Base-by-base conservation (phyloP, 2,329 filamentous ascomycete species). In the Neofusicoccum sp. region DNA sequence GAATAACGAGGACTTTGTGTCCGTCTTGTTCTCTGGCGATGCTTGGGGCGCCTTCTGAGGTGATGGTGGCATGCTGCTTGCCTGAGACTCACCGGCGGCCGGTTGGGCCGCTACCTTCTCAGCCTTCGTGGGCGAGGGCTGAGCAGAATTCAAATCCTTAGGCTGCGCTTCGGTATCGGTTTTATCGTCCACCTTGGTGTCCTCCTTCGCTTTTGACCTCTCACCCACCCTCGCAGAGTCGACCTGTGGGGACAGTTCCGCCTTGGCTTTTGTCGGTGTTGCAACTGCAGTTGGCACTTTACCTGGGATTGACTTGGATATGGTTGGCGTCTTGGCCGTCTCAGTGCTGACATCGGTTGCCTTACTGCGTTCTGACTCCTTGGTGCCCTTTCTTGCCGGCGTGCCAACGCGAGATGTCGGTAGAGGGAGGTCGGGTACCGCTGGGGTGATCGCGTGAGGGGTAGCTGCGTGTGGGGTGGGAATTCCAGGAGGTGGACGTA, bases 281-380 rank as follows among this genome's bases (percentile, higher is more conserved):
- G 48, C 38, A 47, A 53, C 36, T 31, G 41, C 16, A 14, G 41
- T 28, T 11, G 20, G 41, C 31, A 51, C 57, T 49, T 60, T 60
- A 60, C 40, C 58, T 60, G 48, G 47, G 48, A 51, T 43, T 54
- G 58, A 49, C 47, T 54, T 60, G 47, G 47, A 41, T 12, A 54
- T 54, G 31, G 47, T 60, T 60, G 58, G 58, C 48, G 58, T 60
- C 40, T 60, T 44, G 38, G 38, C 28, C 38, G 58, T 38, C 36
- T 60, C 58, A 60, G 47, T 44, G 47, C 47, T 53, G 45, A 45
- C 48, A 41, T 60, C 58, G 40, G 40, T 54, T 49, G 58, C 48
- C 58, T 60, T 60, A 60, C 58, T 54, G 33, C 58, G 47, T 60
- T 53, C 48, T 36, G 34, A 34, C 28, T 60, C 49, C 45, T 61